Base-by-base conservation (phyloP, 2,329 filamentous ascomycete species). In the Penicillium crustosum region DNA sequence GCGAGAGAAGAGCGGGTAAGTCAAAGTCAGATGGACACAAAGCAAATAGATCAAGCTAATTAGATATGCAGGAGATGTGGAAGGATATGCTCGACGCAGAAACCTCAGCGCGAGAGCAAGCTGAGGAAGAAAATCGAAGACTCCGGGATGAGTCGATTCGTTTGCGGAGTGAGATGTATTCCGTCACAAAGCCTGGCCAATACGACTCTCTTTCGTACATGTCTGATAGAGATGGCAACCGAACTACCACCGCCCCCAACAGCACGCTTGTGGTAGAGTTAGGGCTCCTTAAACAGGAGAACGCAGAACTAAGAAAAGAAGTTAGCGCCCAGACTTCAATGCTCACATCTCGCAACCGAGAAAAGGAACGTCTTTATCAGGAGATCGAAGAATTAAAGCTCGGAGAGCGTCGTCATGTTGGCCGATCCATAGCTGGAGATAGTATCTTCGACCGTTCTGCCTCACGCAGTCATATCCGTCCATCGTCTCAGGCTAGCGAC, bases 351-450 rank as follows among this genome's bases (percentile, higher is more conserved):
- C 85, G 94, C 25, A 97, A 97, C 70, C 89, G 92, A 27, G 94
- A 99, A 72, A 95, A 96, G 71, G 93, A 97, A 72, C 86, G 92
- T 6, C 81, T 99, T 9, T 96, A 97, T 73, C 91, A 96, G 71
- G 93, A 99, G 73, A 97, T 97, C 61, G 94, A 99, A 75, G 93
- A 97, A 61, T 81, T 99, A 61, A 99, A 97, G 77, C 86, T 97
- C 67, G 86, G 89, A 2, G 88, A 92, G 64, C 87, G 92, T 54
- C 87, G 91, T 31, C 89, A 85, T 61, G 74, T 73, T 53, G 83
- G 65, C 69, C 77, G 82, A 56, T 87, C 84, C 3, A 75, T 84
- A 53, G 81, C 91, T 1, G 87, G 93, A 6, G 94, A 97, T 70
- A 96, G 92, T 71, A 89, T 97, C 43, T 84, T 97, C 33, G 94